Percentiles rank a stretch among this genome's conserved stretches.
phyloP scores from a whole-genome alignment of 257 asterid species.

The Verbena officinalis region DNA sequence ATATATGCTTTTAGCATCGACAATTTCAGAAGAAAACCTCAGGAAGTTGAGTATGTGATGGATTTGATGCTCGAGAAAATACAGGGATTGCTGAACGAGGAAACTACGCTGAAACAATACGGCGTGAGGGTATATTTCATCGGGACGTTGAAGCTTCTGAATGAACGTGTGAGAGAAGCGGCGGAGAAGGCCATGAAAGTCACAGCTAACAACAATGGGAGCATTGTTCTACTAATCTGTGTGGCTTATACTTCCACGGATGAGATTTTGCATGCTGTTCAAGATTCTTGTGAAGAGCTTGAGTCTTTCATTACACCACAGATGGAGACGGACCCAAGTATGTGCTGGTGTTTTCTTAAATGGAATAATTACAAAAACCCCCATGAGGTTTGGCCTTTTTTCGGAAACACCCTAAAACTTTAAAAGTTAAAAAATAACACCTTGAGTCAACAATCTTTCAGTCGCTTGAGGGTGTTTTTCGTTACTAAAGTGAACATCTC shows the following conservation, averaged over 20 bases:
- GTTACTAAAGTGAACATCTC: too few relatives aligned
- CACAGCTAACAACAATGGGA: slow-evolving; percentile 49
- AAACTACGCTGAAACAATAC: slow-evolving; percentile 47
- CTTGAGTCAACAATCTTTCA: too few relatives aligned
- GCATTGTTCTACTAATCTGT: slow-evolving; percentile 47
- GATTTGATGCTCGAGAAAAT: slow-evolving; percentile 78
- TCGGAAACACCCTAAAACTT: too few relatives aligned
- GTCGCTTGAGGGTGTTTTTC: slow-evolving; percentile 20
- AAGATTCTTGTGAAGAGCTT: slow-evolving; percentile 47
- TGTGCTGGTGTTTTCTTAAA: too few relatives aligned
- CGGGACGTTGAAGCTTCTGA: slow-evolving; percentile 65
- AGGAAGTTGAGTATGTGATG: slow-evolving; percentile 65
- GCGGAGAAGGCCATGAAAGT: slow-evolving; percentile 71
- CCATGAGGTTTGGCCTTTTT: too few relatives aligned
- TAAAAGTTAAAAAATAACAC: too few relatives aligned
- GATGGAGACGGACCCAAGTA: too few relatives aligned
- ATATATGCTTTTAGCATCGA: slow-evolving; percentile 85
- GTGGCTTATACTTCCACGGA: slow-evolving; percentile 75
- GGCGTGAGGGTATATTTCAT: slow-evolving; percentile 69
- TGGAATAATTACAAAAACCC: too few relatives aligned
- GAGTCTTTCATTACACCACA: too few relatives aligned
- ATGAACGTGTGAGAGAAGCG: slow-evolving; percentile 51
- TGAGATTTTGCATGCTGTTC: slow-evolving; percentile 63
- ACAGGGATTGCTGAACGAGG: slow-evolving; percentile 66
- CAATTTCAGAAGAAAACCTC: slow-evolving; percentile 68